Percentiles rank a stretch among this genome's conserved stretches.
phyloP scores from a whole-genome alignment of 2,329 filamentous ascomycete genomes.

The Fusarium tupiense region DNA sequence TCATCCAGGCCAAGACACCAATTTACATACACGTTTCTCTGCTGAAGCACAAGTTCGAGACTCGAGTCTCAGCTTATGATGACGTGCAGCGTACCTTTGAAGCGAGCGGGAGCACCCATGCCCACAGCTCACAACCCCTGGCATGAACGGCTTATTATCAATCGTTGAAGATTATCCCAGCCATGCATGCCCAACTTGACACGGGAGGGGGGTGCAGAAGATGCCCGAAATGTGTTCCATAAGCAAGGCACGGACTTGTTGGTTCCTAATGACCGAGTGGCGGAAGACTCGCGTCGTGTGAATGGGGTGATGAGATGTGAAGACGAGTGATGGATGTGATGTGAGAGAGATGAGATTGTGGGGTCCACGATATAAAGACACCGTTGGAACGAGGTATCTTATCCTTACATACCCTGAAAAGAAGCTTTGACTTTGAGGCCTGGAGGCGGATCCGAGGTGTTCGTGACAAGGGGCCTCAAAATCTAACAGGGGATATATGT shows the following conservation, averaged over 20 bases:
- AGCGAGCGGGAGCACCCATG: conserved; percentile 38
- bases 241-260: neutral
- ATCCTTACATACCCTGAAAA: conserved; percentile 1
- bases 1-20: conserved; percentile 11
- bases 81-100: conserved; percentile 36
- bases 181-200: conserved; percentile 1
- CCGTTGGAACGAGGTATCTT: conserved; percentile 6
- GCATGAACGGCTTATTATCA: conserved; percentile 11
- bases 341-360: conserved; percentile 35
- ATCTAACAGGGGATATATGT: neutral
- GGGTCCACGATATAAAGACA: conserved; percentile 19
- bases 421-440: conserved; percentile 29
- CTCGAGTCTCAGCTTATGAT: conserved; percentile 40
- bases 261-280: conserved; percentile 4
- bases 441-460: conserved; percentile 40
- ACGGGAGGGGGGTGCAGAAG: conserved; percentile 20
- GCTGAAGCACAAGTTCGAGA: conserved; percentile 18
- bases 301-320: conserved; percentile 27
- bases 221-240: conserved; percentile 6
- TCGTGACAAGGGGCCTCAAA: conserved; percentile 37
- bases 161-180: neutral
- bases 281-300: neutral
- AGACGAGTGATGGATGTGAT: conserved; percentile 18
- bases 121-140: conserved; percentile 25
- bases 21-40: neutral